Base-by-base conservation (phyloP, 768 basidiomycete genomes). In the Lentinula guzmanii region DNA sequence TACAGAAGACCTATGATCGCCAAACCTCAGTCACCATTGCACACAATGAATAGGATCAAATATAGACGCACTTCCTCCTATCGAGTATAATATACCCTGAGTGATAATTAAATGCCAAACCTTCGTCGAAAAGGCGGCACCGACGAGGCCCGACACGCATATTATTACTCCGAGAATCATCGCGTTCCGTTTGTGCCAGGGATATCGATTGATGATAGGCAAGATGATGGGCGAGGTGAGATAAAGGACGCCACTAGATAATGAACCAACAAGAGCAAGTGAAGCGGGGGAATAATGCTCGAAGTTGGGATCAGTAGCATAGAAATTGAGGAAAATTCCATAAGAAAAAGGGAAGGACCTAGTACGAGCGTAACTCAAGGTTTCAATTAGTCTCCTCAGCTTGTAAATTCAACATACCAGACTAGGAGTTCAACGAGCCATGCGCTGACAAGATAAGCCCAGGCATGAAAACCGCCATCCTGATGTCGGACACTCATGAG, bases 271-370 rank as follows among this genome's bases (percentile, higher is more conserved):
- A 2, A 72, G 63, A 3, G 71, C 70, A 18, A 72, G 66, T 3
- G 67, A 46, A 13, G 64, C 62, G 6, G 67, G 61, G 2, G 69
- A 41, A 28, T 56, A 67, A 15, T 41, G 28, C 5, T 64, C 62
- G 46, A 71, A 67, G 62, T 45, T 64, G 51, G 46, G 66, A 39
- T 68, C 61, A n/a, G 63, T 62, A n/a, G 60, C 60, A 54, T 72
- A 72, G 42, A 66, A 61, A 42, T 68, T 58, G 39, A 72, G 65
- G 56, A 72, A 71, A 15, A 69, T 65, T 10, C 71, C 71, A 42
- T 68, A 72, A n/a, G 71, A 67, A 39, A 66, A 71, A 18, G 71
- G 71, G 56, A 70, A 69, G 7, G 65, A 66, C 65, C 65, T 65
- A 28, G 7, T 48, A 48, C 18, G 13, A 28, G 18, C 24, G n/a